Percentiles rank a stretch among this genome's conserved stretches.
These are phyloP conservation scores for Ramicandelaber brevisporus DNA, from an alignment of 192 early-diverging fungal species.

Conservation along the genomic window DNA sequence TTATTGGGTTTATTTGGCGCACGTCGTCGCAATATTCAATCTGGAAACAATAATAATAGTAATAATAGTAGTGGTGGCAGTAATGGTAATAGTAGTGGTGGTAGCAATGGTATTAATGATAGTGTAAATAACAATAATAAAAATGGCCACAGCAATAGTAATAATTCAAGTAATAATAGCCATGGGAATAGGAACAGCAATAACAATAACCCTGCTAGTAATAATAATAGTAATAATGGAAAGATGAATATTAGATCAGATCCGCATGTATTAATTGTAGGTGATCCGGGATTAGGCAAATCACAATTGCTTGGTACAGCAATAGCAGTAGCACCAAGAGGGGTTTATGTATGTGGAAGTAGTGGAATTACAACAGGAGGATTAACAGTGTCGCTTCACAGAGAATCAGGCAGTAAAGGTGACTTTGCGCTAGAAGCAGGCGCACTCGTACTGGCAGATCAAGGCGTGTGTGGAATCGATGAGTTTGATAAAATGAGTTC, in stretches of 20 bases:
- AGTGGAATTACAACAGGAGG: constrained; percentile 35
- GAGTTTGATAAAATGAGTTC: constrained; percentile 78
- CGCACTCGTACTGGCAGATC: constrained; percentile 68
- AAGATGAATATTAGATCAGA: constrained; percentile 30
- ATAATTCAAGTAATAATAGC: too few species aligned
- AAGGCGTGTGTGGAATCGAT: constrained; percentile 73
- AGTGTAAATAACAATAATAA: too few species aligned
- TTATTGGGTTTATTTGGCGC: constrained; percentile 53
- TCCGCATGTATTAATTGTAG: constrained; percentile 49
- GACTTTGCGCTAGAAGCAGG: constrained; percentile 61
- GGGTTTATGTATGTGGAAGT: constrained; percentile 56
- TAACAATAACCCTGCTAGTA: too few species aligned
- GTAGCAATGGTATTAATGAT: too few species aligned
- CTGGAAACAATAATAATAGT: constrained; percentile 4
- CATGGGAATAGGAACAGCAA: too few species aligned
- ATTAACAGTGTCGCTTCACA: constrained; percentile 42
- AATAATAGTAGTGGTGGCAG: too few species aligned
- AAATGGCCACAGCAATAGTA: too few species aligned
- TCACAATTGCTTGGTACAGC: constrained; percentile 69
- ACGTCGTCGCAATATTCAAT: constrained; percentile 13
- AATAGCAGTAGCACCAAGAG: constrained; percentile 51
- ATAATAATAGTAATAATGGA: constrained; percentile 5
- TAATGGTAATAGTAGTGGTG: too few species aligned
- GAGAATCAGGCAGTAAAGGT: constrained; percentile 37
- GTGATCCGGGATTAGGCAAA: constrained; percentile 71